phyloP scores from a whole-genome alignment of 2,329 filamentous ascomycete species.

The Sarocladiaceae sp. region DNA sequence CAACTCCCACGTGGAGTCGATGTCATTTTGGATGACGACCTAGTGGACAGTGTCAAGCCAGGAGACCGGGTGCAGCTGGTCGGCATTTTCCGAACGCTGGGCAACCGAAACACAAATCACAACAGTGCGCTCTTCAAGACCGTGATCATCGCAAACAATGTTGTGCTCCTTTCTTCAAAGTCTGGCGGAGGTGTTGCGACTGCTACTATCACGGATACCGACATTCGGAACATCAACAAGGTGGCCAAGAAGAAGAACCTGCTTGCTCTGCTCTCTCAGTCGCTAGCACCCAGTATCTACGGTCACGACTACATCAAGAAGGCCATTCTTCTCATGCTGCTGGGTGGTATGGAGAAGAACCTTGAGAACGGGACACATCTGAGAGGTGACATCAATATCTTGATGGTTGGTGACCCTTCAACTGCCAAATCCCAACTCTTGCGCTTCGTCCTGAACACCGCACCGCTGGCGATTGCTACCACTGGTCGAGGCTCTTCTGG shows the following conservation, averaged over 20 bases:
- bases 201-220: constrained; percentile 87
- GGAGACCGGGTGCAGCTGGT: constrained; percentile 95
- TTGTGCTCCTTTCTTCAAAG: constrained; percentile 91
- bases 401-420: constrained; percentile 98
- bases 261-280: constrained; percentile 88
- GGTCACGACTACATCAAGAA: constrained; percentile 98
- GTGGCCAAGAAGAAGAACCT: constrained; percentile 90
- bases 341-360: constrained; percentile 97
- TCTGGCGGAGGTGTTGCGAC: constrained; percentile 91
- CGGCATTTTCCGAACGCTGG: constrained; percentile 90
- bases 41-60: constrained; percentile 91
- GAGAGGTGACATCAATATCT: constrained; percentile 96
- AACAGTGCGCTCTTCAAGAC: constrained; percentile 95
- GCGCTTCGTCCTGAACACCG: constrained; percentile 94
- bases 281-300: constrained; percentile 91
- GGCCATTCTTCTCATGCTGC: constrained; percentile 88
- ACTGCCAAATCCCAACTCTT: constrained; percentile 98
- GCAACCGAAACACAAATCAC: constrained; percentile 85
- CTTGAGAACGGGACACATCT: constrained; percentile 96
- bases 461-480: constrained; percentile 91
- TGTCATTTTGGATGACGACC: constrained; percentile 91
- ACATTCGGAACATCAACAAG: constrained; percentile 98
- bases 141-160: constrained; percentile 85
- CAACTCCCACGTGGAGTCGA: constrained; percentile 94
- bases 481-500: constrained; percentile 95